Percentiles rank a stretch among this genome's conserved stretches.
phyloP scores from a whole-genome alignment of 225 moss, liverwort and hornwort genomes.

The Sphagnum contortum region DNA sequence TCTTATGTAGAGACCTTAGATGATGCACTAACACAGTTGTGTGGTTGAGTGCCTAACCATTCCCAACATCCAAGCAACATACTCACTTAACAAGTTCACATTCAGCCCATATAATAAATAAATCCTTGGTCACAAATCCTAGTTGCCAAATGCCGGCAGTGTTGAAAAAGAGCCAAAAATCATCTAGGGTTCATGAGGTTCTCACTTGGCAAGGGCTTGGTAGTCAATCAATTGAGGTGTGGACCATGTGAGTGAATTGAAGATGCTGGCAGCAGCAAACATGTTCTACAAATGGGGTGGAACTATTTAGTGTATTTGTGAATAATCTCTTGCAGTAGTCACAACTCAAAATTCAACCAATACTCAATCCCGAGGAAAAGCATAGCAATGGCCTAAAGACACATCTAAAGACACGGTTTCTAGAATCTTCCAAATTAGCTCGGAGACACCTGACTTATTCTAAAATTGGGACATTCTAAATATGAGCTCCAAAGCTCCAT shows the following conservation, averaged over 20 bases:
- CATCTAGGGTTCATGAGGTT: not conserved
- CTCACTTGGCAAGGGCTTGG: constrained; percentile 75
- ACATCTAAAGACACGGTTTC: too few species aligned
- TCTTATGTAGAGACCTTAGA: constrained; percentile 48
- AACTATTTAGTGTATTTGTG: constrained; percentile 54
- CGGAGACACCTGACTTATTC: too few species aligned
- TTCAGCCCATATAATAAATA: too few species aligned
- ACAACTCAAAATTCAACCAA: not conserved
- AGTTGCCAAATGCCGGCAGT: not conserved
- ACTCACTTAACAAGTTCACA: too few species aligned
- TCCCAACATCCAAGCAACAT: constrained; percentile 92
- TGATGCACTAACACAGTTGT: constrained; percentile 97
- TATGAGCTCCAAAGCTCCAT: too few species aligned
- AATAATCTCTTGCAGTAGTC: constrained; percentile 51
- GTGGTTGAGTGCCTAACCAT: constrained; percentile 90
- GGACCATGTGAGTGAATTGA: constrained; percentile 82
- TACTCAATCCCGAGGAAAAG: too few species aligned
- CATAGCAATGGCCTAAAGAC: not conserved
- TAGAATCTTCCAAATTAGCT: too few species aligned
- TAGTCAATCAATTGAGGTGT: constrained; percentile 67
- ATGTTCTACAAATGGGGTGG: constrained; percentile 43
- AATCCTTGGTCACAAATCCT: too few species aligned
- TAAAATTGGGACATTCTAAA: too few species aligned
- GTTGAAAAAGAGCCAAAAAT: not conserved
- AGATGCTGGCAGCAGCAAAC: constrained; percentile 65